These are phyloP conservation scores for Delitschia confertaspora DNA, from an alignment of 495 filamentous ascomycete species.

Conservation along the genomic window DNA sequence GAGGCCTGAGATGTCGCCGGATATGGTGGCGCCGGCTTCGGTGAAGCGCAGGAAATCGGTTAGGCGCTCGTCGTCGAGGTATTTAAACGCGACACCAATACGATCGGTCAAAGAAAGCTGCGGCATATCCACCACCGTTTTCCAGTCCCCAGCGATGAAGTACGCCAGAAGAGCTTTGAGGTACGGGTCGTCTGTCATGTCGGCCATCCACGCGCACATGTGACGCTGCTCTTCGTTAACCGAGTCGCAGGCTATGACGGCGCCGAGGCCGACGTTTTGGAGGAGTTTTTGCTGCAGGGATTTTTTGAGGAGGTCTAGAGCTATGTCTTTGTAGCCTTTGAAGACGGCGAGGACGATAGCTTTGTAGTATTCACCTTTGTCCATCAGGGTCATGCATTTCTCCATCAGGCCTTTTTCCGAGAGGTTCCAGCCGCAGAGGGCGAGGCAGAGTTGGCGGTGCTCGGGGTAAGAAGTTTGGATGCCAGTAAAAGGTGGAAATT, in stretches of 20 bases:
- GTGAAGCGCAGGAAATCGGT: slow-evolving; percentile 59
- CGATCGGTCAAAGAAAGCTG: slow-evolving; percentile 80
- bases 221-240: slow-evolving; percentile 38
- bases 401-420: slow-evolving; percentile 53
- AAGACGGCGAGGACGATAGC: slow-evolving; percentile 40
- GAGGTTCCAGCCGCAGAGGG: slow-evolving; percentile 66
- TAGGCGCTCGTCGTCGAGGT: slow-evolving; percentile 70
- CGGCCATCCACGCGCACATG: slow-evolving; percentile 50
- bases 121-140: slow-evolving; percentile 66
- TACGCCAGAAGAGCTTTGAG: slow-evolving; percentile 86
- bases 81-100: slow-evolving; percentile 73
- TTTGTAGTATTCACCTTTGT: slow-evolving; percentile 67
- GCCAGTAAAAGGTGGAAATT: slow-evolving; percentile 43
- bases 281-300: slow-evolving; percentile 30
- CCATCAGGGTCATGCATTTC: slow-evolving; percentile 44
- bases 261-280: slow-evolving; percentile 38
- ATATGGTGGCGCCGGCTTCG: slow-evolving; percentile 52
- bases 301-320: slow-evolving; percentile 33
- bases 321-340: slow-evolving; percentile 35
- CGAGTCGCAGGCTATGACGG: slow-evolving; percentile 46
- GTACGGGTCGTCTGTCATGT: slow-evolving; percentile 70
- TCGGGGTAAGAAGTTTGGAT: slow-evolving; percentile 57
- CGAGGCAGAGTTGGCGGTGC: slow-evolving; percentile 69
- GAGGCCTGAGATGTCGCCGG: slow-evolving; percentile 82
- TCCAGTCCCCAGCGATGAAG: slow-evolving; percentile 82